Evolutionary conservation across 208 protist genomes (phyloP), one percentile per base, ranked within the genome.

Genomic region (Leishmania turanica): DNA sequence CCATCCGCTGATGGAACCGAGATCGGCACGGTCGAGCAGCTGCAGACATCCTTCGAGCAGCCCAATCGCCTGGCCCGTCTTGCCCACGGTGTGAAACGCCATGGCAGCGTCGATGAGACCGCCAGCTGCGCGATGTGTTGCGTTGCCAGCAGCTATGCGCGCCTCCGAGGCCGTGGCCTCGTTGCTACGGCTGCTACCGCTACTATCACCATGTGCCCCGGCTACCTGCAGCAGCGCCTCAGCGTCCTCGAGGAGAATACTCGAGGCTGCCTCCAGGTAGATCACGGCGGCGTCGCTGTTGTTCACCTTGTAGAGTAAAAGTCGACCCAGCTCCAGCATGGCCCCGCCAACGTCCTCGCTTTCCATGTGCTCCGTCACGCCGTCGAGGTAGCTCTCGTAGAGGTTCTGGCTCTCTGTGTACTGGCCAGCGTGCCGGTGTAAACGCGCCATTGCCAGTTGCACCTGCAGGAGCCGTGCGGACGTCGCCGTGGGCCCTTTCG

Each of bases 281-380:
- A 92, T 71, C 11, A 95, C 60, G 45, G 75, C 82, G 31, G 77
- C 78, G 8, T 82, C 77, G 54, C 73, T 45, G 64, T 77, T 70
- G 21, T 51, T 21, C 40, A 82, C 37, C 77, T 91, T 82, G 81
- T 90, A 89, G 24, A 84, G 68, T 31, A 96, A 79, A 56, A 96
- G 58, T 31, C 91, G 88, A 45, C 93, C 93, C 70, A 96, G 84
- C 65, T 96, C 91, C 64, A 94, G 85, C 89, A 94, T 89, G 40
- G 81, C 80, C 9, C 79, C 91, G 70, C 93, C 85, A 31, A 82
- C 87, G 76, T 95, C 90, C 54, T 90, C 82, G 51, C 71, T 78
- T 70, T 89, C 83, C 49, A 85, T 83, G 53, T 81, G 53, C 72
- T 88, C 84, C 17, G 93, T 77, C 34, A 93, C 81, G 15, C 74